These are phyloP conservation scores for Lophium mytilinum DNA, from an alignment of 495 filamentous ascomycete genomes.

Conservation along the genomic window DNA sequence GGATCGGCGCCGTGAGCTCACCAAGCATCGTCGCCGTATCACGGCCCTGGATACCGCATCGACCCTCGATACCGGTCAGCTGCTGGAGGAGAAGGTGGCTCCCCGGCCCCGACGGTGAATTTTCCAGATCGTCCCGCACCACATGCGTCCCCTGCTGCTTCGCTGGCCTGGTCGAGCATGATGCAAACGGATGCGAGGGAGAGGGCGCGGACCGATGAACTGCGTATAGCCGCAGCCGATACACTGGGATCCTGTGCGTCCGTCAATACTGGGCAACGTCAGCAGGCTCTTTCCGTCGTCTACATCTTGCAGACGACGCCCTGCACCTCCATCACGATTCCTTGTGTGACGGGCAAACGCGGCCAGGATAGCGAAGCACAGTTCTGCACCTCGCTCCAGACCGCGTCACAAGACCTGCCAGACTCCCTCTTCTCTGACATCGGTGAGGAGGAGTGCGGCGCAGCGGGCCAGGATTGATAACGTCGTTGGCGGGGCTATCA, in stretches of 20 bases:
- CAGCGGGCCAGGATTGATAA: background rate
- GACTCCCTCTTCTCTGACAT: background rate
- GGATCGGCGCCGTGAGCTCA: no score
- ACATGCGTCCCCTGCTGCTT: background rate
- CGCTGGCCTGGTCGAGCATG: background rate
- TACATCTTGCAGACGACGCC: background rate
- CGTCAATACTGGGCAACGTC: background rate
- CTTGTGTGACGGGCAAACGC: background rate
- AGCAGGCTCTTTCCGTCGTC: background rate
- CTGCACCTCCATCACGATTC: background rate
- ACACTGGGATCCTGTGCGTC: background rate
- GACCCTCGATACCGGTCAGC: no score
- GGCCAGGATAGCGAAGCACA: background rate
- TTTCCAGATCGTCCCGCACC: background rate
- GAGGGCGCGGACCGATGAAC: background rate
- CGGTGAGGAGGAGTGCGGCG: background rate
- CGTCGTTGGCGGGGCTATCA: background rate
- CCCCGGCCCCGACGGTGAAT: no score
- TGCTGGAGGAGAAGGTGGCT: no score
- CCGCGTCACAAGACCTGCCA: background rate
- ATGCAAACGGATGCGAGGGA: background rate
- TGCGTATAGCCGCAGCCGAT: background rate
- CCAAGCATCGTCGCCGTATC: no score
- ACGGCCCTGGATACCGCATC: no score
- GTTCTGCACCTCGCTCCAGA: background rate